Conservation (phyloP, 495 filamentous ascomycete species). For the Amniculicola lignicola region DNA sequence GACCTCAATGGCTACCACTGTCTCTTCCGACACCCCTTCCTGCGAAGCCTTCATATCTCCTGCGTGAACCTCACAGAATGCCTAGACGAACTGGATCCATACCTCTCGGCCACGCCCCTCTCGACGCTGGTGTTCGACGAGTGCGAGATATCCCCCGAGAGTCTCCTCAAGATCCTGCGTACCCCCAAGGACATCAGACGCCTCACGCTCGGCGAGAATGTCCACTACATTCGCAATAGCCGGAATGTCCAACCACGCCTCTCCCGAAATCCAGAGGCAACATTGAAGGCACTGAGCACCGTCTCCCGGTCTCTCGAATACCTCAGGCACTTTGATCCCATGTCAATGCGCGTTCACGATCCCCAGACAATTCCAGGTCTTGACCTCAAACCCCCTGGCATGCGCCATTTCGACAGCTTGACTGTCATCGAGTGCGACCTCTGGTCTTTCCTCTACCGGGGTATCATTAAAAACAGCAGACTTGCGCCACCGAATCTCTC, state of each 20-base stretch:
- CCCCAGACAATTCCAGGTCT: background rate
- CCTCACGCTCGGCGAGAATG: conserved; percentile 27
- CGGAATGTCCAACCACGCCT: background rate
- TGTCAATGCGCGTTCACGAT: background rate
- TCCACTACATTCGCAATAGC: background rate
- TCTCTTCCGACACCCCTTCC: conserved; percentile 20
- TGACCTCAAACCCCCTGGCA: conserved; percentile 1
- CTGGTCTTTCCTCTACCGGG: conserved; percentile 17
- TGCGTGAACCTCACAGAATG: conserved; percentile 7
- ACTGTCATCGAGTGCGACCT: conserved; percentile 13
- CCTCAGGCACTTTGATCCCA: conserved; percentile 15
- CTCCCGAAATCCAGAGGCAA: background rate
- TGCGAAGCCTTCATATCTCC: conserved; percentile 26
- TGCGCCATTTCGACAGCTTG: conserved; percentile 15
- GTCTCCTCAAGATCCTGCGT: conserved; percentile 7
- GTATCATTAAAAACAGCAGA: conserved; percentile 1
- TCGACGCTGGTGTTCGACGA: conserved; percentile 24
- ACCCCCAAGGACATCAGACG: conserved; percentile 11
- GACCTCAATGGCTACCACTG: conserved; percentile 13
- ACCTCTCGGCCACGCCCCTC: conserved; percentile 5
- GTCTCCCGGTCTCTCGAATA: conserved; percentile 21
- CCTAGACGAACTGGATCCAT: background rate
- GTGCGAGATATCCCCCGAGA: conserved; percentile 4
- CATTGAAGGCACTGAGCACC: conserved; percentile 9
- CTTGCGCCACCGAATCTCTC: conserved; percentile 13